These are phyloP conservation scores for Phytophthora crassamura DNA, from an alignment of 352 stramenopile species.

Conservation along the genomic window DNA sequence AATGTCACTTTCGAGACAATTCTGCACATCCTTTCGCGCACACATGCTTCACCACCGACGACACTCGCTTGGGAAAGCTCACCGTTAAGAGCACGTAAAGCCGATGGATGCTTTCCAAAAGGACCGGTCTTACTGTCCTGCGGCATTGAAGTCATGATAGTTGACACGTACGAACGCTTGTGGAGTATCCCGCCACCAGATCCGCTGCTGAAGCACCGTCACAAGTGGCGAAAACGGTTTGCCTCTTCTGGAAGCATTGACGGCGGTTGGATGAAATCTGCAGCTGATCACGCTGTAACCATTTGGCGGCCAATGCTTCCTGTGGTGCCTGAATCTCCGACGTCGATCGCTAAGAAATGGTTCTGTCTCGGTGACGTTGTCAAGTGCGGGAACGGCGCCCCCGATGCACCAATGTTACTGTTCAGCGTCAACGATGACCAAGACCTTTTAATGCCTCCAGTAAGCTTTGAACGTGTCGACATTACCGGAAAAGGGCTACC, in stretches of 20 bases:
- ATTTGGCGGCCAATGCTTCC: slow-evolving; percentile 77
- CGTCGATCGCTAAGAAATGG: slow-evolving; percentile 47
- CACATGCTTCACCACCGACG: slow-evolving; percentile 46
- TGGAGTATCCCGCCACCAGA: slow-evolving; percentile 86
- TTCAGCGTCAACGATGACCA: slow-evolving; percentile 56
- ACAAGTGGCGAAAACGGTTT: slow-evolving; percentile 81
- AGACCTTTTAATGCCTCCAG: slow-evolving; percentile 61
- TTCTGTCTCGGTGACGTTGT: slow-evolving; percentile 80
- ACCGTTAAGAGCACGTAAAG: slow-evolving; percentile 42
- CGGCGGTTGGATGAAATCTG: slow-evolving; percentile 49
- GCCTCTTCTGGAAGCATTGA: slow-evolving; percentile 9
- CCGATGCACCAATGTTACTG: slow-evolving; percentile 63
- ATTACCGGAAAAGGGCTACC: slow-evolving; percentile 84
- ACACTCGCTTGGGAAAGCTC: slow-evolving; percentile 57
- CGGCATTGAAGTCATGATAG: slow-evolving; percentile 76
- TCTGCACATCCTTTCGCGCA: slow-evolving; percentile 79
- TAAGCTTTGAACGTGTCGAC: slow-evolving; percentile 85
- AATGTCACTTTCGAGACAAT: slow-evolving; percentile 80
- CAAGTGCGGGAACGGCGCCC: slow-evolving; percentile 63
- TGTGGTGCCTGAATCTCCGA: slow-evolving; percentile 38
- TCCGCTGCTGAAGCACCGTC: slow-evolving; percentile 77
- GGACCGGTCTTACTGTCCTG: slow-evolving; percentile 72
- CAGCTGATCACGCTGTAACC: slow-evolving; percentile 64
- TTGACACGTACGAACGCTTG: slow-evolving; percentile 80
- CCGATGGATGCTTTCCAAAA: slow-evolving; percentile 68